These are phyloP conservation scores for Betula pendula DNA, from an alignment of 306 rosid genomes.

Conservation along the genomic window DNA sequence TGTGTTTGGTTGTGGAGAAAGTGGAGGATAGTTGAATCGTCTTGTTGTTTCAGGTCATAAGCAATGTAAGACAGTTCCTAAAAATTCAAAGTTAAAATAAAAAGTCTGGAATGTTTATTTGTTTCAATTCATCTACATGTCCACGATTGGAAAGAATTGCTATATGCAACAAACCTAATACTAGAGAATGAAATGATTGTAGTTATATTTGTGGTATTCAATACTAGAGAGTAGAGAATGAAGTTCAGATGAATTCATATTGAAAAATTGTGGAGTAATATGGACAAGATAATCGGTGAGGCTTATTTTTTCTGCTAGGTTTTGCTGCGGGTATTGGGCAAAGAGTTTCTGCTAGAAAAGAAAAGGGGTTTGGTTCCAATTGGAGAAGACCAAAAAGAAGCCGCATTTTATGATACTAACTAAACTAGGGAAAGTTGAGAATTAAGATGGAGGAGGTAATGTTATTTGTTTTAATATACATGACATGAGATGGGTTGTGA, in stretches of 20 bases:
- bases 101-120: no score
- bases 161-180: neutral
- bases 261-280: neutral
- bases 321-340: neutral
- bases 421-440: neutral
- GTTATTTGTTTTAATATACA: neutral
- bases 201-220: neutral
- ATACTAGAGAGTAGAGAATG: neutral
- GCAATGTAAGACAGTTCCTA: neutral
- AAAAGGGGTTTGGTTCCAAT: neutral
- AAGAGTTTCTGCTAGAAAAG: neutral
- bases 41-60: neutral
- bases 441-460: neutral
- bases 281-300: neutral
- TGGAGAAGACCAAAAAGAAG: neutral
- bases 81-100: neutral
- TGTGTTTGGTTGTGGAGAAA: neutral
- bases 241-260: neutral
- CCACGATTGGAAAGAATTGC: no score
- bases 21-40: neutral
- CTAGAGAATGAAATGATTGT: neutral
- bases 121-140: no score
- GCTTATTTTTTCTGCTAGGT: neutral
- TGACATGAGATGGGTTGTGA: neutral
- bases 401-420: neutral